Base-by-base conservation (phyloP, 192 early-diverging fungal species). In the Pilaira anomala region DNA sequence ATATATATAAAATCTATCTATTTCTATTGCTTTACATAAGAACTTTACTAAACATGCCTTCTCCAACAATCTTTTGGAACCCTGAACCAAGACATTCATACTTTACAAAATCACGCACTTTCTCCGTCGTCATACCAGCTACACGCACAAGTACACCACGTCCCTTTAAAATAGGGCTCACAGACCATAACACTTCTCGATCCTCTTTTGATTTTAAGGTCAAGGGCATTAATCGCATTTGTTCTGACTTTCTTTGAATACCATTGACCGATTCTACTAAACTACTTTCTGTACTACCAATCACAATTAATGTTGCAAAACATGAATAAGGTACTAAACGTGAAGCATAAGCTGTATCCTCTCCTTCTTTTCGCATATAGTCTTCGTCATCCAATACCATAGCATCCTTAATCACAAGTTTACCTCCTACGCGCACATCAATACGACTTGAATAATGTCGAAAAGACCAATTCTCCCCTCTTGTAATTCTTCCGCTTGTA, bases 381-480 rank as follows among this genome's bases (percentile, higher is more conserved):
- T 63, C 80, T 33, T 71, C 68, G 45, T 84, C 70, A 33, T 84
- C 66, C 25, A 88, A 36, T 29, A 78, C 65, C 73, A 74, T 76
- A 18, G 63, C 49, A 59, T 78, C 79, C n/a, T 72, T 65, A 36
- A 87, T 49, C 16, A 71, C 48, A 18, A 53, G 51, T 19, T 55
- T 54, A 59, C 42, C 62, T 26, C 48, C 62, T 1, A 76, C 40
- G 8, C 60, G 51, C 21, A 79, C 22, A 60, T 69, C 75, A 29
- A 55, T 68, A 26, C 55, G 71, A 64, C 58, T 77, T 39, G 66
- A 72, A 60, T 62, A 80, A 53, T 63, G 68, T 63, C 56, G 60
- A 53, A 89, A 95, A 51, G 53, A 71, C 92, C 92, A 95, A 9
- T 62, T 63, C 58, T 95, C 93, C 25, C 92, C 92, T 1, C 87